Conservation (phyloP, 495 filamentous ascomycete genomes). For the Talaromyces thailandensis region DNA sequence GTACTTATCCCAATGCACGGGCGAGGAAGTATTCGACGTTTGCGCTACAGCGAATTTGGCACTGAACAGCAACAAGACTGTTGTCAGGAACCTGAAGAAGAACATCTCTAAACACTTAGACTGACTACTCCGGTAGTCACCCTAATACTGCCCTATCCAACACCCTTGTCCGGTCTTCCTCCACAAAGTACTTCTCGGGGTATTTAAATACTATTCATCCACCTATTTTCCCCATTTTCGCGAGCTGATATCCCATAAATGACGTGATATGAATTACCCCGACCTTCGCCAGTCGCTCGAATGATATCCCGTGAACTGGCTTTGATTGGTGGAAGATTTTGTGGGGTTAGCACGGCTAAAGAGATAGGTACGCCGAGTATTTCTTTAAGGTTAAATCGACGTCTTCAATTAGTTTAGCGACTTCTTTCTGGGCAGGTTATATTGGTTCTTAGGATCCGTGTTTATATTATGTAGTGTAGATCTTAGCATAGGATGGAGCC, state of each 20-base stretch:
- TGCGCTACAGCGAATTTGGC: not conserved
- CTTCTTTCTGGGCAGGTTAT: not conserved
- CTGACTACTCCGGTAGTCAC: not conserved
- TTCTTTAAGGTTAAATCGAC: not conserved
- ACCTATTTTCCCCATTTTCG: not conserved
- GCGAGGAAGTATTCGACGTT: not conserved
- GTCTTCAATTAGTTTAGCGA: not conserved
- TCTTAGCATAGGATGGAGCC: not conserved
- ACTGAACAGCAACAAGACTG: not conserved
- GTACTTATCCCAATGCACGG: constrained; percentile 44
- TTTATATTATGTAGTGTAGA: not conserved
- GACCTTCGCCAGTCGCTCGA: not conserved
- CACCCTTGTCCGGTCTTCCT: not conserved
- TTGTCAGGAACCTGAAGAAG: not conserved
- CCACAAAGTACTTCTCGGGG: not conserved
- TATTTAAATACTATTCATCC: not conserved
- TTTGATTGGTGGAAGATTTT: not conserved
- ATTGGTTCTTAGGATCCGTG: not conserved
- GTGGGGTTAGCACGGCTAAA: not conserved
- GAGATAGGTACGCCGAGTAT: not conserved
- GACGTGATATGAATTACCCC: not conserved
- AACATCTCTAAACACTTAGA: not conserved
- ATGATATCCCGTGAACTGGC: not conserved
- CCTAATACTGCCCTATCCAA: not conserved
- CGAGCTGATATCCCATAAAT: not conserved